Evolutionary conservation across 2,329 filamentous ascomycete species (phyloP), one percentile per base, ranked within the genome.

Genomic region (Ophiobolus disseminans): DNA sequence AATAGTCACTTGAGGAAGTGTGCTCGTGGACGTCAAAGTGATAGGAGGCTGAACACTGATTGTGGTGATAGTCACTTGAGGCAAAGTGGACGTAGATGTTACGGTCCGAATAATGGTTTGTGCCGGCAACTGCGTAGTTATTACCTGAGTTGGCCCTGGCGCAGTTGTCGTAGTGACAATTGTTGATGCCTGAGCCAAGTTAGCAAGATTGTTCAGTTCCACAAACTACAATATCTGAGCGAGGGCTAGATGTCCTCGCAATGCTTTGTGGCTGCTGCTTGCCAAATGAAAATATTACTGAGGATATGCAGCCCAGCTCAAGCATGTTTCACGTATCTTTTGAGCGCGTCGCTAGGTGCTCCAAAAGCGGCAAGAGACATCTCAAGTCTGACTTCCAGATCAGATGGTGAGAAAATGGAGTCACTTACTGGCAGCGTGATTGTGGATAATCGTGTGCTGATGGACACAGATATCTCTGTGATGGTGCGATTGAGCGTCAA

Each of bases 371-470:
- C n/a, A n/a, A n/a, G n/a, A n/a, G n/a, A n/a, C n/a, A n/a, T n/a
- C n/a, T n/a, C n/a, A n/a, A n/a, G n/a, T n/a, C n/a, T n/a, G n/a
- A n/a, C n/a, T n/a, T n/a, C n/a, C 32, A 6, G 4, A 34, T n/a
- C 30, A 14, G 30, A 14, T n/a, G 10, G 11, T 34, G 30, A 21
- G 19, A 25, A 11, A 22, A 17, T 8, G 19, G 10, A 5, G 25
- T 13, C 17, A 44, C 41, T 13, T 44, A 44, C 41, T 11, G 53
- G 57, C 8, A 65, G 14, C 6, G 58, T 65, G 11, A 57, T 34
- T 8, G 58, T 66, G 6, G 45, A 57, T 5, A 63, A 23, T 9
- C 53, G 55, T 3, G 60, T 68, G 45, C 53, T 62, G 17, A 63
- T 39, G 4, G 45, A 57, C 1, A 53, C 50, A 2, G 58, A 56